A percentile compares a stretch with the other conserved stretches of the same genome.
These are phyloP conservation scores for Fraxinus sp. DNA, from an alignment of 305 asterid genomes.

Conservation along the genomic window DNA sequence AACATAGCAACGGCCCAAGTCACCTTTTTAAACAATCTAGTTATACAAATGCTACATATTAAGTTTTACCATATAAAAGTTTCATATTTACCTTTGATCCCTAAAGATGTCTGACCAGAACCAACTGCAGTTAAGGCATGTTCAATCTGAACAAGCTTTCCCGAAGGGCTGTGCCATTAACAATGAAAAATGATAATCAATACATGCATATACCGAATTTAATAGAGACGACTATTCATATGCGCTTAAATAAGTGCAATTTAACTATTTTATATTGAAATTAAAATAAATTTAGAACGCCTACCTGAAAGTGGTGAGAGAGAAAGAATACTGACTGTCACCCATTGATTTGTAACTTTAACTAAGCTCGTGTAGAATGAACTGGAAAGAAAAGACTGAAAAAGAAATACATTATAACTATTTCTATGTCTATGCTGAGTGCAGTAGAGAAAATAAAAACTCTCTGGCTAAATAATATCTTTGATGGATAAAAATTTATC, in stretches of 20 bases:
- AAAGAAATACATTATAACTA: background rate
- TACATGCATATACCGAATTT: background rate
- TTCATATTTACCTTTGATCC: conserved; percentile 71
- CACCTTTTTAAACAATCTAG: background rate
- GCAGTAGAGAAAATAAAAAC: background rate
- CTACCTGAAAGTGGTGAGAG: conserved; percentile 97
- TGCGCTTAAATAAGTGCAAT: background rate
- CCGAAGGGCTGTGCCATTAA: conserved; percentile 74
- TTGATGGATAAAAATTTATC: background rate
- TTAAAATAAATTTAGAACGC: background rate
- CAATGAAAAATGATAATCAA: background rate
- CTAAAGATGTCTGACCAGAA: conserved; percentile 95
- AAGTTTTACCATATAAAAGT: background rate
- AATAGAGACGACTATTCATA: background rate
- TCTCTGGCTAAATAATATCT: background rate
- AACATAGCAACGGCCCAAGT: background rate
- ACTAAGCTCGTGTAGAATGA: conserved; percentile 16
- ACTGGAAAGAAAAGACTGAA: background rate
- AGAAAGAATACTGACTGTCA: conserved; percentile 94
- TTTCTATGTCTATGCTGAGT: background rate
- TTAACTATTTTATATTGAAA: background rate
- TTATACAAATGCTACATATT: background rate
- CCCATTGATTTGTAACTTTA: conserved; percentile 53
- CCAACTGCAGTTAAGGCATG: conserved; percentile 98
- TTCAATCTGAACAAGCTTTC: conserved; percentile 96